Conservation (phyloP, 2,329 filamentous ascomycete species). For the Fusarium buxicola region DNA sequence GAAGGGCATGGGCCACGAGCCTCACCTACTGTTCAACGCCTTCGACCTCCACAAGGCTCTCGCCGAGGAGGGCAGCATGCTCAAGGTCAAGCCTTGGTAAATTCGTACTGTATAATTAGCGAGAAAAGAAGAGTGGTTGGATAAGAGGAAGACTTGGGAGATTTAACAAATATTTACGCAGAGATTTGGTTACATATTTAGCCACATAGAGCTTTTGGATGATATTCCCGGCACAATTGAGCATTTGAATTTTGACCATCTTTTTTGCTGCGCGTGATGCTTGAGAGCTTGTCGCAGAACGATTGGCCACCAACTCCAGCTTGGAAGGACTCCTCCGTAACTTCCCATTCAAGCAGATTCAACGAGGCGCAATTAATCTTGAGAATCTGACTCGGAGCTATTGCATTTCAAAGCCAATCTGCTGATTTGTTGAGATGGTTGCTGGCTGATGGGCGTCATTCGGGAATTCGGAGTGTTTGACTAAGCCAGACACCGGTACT, state of each 20-base stretch:
- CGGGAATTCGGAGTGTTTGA: slow-evolving; percentile 2
- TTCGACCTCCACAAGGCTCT: slow-evolving; percentile 93
- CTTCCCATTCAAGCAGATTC: neutral
- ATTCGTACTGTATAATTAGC: slow-evolving; percentile 14
- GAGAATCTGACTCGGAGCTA: neutral
- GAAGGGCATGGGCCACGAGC: slow-evolving; percentile 92
- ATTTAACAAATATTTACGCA: neutral
- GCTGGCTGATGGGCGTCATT: neutral
- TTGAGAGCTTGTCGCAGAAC: neutral
- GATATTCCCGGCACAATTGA: slow-evolving; percentile 19
- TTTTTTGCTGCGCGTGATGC: neutral
- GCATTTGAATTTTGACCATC: slow-evolving; percentile 9
- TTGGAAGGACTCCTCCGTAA: neutral
- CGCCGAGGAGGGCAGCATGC: slow-evolving; percentile 85
- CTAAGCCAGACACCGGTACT: neutral
- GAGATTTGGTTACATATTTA: slow-evolving; percentile 6
- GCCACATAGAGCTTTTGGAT: slow-evolving; percentile 19
- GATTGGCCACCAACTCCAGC: neutral
- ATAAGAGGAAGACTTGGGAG: neutral
- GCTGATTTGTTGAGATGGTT: neutral
- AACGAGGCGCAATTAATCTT: neutral
- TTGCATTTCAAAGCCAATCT: neutral
- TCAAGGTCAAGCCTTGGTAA: slow-evolving; percentile 77
- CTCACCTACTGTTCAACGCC: slow-evolving; percentile 84
- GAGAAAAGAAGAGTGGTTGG: neutral